Evolutionary conservation across 441 rosid genomes (phyloP).

Genomic region (Brassica balearica): DNA sequence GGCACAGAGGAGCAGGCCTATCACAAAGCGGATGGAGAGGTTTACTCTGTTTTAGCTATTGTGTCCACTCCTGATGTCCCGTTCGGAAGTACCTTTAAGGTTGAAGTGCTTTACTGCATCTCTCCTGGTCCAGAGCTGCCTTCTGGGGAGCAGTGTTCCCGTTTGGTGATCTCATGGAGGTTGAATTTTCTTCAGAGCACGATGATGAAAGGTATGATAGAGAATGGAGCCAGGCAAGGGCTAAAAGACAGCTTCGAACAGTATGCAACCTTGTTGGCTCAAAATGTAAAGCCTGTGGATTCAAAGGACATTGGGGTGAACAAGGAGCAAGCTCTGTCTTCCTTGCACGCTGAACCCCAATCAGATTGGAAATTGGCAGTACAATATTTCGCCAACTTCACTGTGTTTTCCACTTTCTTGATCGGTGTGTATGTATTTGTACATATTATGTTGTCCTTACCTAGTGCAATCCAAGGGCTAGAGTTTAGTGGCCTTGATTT

Average conservation of each 20-base stretch:
- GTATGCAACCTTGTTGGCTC: constrained; percentile 63
- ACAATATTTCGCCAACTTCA: constrained; percentile 86
- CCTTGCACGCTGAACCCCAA: constrained; percentile 80
- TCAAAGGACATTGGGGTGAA: constrained; percentile 76
- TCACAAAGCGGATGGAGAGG: constrained; percentile 80
- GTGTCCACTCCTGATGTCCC: constrained; percentile 93
- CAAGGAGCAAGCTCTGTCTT: constrained; percentile 85
- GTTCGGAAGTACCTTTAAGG: constrained; percentile 80
- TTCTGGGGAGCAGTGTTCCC: constrained; percentile 78
- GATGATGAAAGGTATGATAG: constrained; percentile 96
- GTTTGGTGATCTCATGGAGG: constrained; percentile 83
- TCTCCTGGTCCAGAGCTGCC: constrained; percentile 86
- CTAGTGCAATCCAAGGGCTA: constrained; percentile 80
- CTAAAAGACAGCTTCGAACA: constrained; percentile 82
- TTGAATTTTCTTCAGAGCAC: constrained; percentile 89
- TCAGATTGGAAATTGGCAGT: constrained; percentile 88
- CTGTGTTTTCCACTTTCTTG: constrained; percentile 70
- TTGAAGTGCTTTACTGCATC: constrained; percentile 80
- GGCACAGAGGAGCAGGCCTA: constrained; percentile 86
- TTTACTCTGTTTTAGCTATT: constrained; percentile 60
- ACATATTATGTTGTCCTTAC: constrained; percentile 71
- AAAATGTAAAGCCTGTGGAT: constrained; percentile 78
- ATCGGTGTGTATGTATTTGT: constrained; percentile 73
- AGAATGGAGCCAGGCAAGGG: constrained; percentile 87
- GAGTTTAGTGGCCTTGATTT: constrained; percentile 95